Conservation (phyloP, 2,329 filamentous ascomycete genomes). For the Tolypocladium amazonense region DNA sequence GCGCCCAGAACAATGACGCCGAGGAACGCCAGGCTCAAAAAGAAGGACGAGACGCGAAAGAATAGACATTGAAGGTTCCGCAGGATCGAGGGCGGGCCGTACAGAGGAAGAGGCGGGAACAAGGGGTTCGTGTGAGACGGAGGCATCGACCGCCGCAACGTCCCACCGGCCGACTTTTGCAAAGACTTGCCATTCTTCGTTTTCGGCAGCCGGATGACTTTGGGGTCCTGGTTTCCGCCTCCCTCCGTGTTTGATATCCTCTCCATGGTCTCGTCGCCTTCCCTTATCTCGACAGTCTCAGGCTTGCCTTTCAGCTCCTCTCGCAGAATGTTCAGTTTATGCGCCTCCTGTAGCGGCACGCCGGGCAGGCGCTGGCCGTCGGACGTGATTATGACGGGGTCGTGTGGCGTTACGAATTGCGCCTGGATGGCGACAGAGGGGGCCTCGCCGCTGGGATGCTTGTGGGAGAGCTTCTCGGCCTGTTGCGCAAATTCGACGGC, state of each 20-base stretch:
- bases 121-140: conserved; percentile 65
- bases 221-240: conserved; percentile 21
- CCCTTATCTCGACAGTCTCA: conserved; percentile 14
- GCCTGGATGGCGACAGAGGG: conserved; percentile 47
- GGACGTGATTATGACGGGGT: conserved; percentile 59
- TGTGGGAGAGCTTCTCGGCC: conserved; percentile 43
- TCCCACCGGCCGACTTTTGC: conserved; percentile 34
- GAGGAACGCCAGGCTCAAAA: conserved; percentile 70
- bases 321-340: conserved; percentile 55
- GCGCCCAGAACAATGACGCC: conserved; percentile 65
- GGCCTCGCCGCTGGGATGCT: conserved; percentile 17
- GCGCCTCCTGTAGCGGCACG: conserved; percentile 59
- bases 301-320: conserved; percentile 30
- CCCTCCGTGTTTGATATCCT: conserved; percentile 13
- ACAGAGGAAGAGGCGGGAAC: conserved; percentile 76
- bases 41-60: conserved; percentile 58
- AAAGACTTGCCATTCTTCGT: conserved; percentile 22
- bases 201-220: conserved; percentile 13
- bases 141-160: conserved; percentile 39
- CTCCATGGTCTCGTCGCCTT: conserved; percentile 14
- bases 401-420: conserved; percentile 55
- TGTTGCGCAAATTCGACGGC: conserved; percentile 51
- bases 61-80: conserved; percentile 53
- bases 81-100: conserved; percentile 61
- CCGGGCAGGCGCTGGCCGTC: conserved; percentile 57